Percentiles rank a stretch among this genome's conserved stretches.
Conservation (phyloP, 371 early-diverging fungal species). For the Syncephalis fuscata region DNA sequence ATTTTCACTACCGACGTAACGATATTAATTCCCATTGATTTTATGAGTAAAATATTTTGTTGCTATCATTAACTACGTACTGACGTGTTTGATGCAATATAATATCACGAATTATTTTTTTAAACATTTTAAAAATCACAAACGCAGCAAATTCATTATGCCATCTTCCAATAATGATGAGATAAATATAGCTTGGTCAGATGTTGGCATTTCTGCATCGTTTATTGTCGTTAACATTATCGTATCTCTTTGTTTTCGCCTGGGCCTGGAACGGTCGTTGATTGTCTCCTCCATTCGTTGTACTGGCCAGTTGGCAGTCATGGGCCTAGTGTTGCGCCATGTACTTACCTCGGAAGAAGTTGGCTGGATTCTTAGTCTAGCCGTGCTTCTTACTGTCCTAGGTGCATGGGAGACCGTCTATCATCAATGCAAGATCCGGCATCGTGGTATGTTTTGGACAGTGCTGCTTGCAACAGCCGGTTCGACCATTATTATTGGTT, state of each 20-base stretch:
- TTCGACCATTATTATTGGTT: constrained; percentile 5
- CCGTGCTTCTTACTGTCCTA: constrained; percentile 4
- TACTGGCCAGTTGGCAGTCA: constrained; percentile 33
- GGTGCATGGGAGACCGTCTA: constrained; percentile 9
- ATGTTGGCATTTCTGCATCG: too few species aligned
- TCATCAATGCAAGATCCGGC: constrained; percentile 4
- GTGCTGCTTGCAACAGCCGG: constrained; percentile 3
- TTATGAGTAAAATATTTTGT: too few species aligned
- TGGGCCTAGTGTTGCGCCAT: constrained; percentile 14
- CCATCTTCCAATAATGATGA: too few species aligned
- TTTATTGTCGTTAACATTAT: constrained; percentile 3
- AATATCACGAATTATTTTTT: too few species aligned
- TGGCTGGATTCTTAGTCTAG: constrained; percentile 2
- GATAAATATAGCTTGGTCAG: too few species aligned
- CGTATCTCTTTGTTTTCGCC: constrained; percentile 31
- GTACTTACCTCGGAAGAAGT: background rate
- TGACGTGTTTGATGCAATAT: too few species aligned
- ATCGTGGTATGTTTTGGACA: constrained; percentile 6
- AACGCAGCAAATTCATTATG: too few species aligned
- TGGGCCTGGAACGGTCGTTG: constrained; percentile 34
- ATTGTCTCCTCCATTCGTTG: constrained; percentile 37
- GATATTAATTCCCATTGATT: too few species aligned
- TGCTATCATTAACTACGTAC: too few species aligned
- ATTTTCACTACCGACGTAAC: too few species aligned
- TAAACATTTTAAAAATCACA: too few species aligned